Percentiles rank a stretch among this genome's conserved stretches.
phyloP scores from a whole-genome alignment of 164 flowering plant genomes.

The Piper longum region DNA sequence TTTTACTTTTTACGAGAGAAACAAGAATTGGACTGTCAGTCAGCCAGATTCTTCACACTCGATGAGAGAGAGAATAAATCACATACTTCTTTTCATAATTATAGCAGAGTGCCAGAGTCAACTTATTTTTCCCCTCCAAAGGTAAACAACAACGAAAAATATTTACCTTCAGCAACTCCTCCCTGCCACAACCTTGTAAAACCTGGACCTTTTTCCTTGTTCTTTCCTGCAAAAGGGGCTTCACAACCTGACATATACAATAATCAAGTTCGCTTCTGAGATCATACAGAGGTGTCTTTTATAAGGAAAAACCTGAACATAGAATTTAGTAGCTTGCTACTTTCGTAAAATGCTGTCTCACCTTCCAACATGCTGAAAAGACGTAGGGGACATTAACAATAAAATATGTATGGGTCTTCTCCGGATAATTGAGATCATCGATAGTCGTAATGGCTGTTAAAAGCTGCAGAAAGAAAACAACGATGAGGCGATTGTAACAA shows the following conservation, averaged over 20 bases:
- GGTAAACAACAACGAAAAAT: neutral
- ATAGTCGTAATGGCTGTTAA: conserved; percentile 67
- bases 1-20: too few species aligned
- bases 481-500: too few species aligned
- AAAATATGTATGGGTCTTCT: conserved; percentile 91
- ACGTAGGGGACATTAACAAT: conserved; percentile 84
- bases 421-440: conserved; percentile 96
- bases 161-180: conserved; percentile 69
- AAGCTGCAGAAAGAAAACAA: conserved; percentile 39
- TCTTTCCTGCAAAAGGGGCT: conserved; percentile 92
- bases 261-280: neutral
- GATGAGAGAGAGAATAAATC: too few species aligned
- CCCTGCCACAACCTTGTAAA: conserved; percentile 69
- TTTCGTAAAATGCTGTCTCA: conserved; percentile 14
- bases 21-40: too few species aligned
- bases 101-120: neutral
- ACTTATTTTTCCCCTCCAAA: neutral
- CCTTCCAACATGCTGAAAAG: conserved; percentile 99
- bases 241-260: conserved; percentile 56
- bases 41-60: too few species aligned
- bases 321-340: neutral
- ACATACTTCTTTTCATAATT: too few species aligned
- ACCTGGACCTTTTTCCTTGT: conserved; percentile 87
- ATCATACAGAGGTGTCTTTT: neutral
- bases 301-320: neutral